phyloP scores from a whole-genome alignment of 768 basidiomycete genomes.

The Auriculariales sp. region DNA sequence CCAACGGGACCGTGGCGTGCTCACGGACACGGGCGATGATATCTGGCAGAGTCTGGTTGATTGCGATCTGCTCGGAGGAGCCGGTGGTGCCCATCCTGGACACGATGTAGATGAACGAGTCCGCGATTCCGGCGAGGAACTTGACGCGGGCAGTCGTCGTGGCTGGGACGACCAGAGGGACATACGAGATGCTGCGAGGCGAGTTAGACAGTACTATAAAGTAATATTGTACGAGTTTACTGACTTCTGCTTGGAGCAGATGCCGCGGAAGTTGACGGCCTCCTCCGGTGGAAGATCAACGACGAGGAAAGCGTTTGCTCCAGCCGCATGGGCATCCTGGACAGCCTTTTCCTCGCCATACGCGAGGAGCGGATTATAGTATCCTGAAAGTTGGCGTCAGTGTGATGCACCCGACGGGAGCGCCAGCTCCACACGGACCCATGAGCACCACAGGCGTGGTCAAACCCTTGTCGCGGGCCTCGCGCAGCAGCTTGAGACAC shows the following conservation, averaged over 20 bases:
- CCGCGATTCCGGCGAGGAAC: constrained; percentile 86
- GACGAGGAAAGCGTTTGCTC: constrained; percentile 95
- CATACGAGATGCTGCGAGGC: constrained; percentile 65
- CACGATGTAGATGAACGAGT: constrained; percentile 97
- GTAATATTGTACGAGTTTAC: constrained; percentile 15
- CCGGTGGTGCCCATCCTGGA: constrained; percentile 99
- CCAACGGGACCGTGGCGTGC: constrained; percentile 68
- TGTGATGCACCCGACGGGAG: neutral
- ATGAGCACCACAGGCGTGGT: constrained; percentile 82
- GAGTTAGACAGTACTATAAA: neutral
- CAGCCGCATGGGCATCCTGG: constrained; percentile 73
- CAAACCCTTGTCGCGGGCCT: constrained; percentile 72
- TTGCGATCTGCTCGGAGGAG: constrained; percentile 55
- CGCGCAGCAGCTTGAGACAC: constrained; percentile 58
- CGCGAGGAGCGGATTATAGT: constrained; percentile 92
- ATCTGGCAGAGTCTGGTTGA: constrained; percentile 68
- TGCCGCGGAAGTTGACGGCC: constrained; percentile 76
- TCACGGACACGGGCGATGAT: constrained; percentile 74
- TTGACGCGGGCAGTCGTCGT: constrained; percentile 78
- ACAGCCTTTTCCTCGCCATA: constrained; percentile 94
- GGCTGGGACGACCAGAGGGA: constrained; percentile 90
- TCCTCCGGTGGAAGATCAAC: constrained; percentile 98
- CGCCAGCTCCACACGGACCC: constrained; percentile 36
- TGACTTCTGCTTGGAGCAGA: constrained; percentile 69
- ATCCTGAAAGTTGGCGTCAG: constrained; percentile 39